A percentile compares a stretch with the other conserved stretches of the same genome.
These are phyloP conservation scores for Leavenworthia alabamica DNA, from an alignment of 345 rosid species.

Conservation along the genomic window DNA sequence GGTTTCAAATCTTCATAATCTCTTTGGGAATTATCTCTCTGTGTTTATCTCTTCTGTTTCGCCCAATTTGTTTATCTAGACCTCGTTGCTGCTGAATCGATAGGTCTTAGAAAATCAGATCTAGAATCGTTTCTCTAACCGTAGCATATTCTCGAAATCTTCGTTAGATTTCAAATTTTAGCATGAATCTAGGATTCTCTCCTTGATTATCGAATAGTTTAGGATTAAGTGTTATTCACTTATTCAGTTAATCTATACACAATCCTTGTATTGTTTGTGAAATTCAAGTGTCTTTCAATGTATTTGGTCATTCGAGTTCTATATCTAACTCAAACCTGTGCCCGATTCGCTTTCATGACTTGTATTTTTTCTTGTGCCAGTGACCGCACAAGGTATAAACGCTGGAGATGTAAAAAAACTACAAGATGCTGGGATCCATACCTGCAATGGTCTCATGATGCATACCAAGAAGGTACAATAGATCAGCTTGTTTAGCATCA, in stretches of 20 bases:
- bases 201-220: neutral
- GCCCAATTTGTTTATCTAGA: neutral
- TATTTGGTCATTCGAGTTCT: neutral
- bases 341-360: neutral
- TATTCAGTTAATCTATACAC: too few species aligned
- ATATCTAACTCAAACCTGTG: neutral
- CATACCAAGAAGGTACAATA: constrained; percentile 74
- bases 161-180: neutral
- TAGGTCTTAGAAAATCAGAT: neutral
- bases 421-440: constrained; percentile 91
- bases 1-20: neutral
- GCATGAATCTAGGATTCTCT: neutral
- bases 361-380: constrained; percentile 30
- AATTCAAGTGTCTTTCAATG: too few species aligned
- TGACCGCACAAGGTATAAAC: constrained; percentile 76
- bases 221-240: neutral
- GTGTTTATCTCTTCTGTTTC: neutral
- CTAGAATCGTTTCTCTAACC: neutral
- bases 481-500: neutral
- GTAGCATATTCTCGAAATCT: neutral
- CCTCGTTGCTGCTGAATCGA: neutral
- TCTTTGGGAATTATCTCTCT: neutral
- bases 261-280: too few species aligned
- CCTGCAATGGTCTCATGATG: constrained; percentile 98
- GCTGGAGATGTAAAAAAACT: constrained; percentile 90